phyloP scores from a whole-genome alignment of 2,329 filamentous ascomycete species.

The Cadophora malorum region DNA sequence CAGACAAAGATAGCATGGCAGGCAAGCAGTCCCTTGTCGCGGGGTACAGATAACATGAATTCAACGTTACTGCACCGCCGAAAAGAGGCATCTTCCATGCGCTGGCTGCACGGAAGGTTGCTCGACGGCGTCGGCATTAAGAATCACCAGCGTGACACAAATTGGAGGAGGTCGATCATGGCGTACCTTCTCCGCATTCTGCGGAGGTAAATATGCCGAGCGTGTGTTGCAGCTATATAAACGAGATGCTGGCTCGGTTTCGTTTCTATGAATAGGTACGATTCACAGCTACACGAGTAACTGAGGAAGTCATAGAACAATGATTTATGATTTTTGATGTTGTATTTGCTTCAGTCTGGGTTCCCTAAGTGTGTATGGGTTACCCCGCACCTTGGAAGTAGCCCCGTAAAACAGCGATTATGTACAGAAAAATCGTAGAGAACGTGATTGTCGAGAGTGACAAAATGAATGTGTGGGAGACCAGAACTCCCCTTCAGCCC shows the following conservation, averaged over 20 bases:
- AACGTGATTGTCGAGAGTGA: slow-evolving; percentile 32
- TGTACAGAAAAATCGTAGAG: slow-evolving; percentile 26
- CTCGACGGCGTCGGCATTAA: background rate
- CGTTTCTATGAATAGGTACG: background rate
- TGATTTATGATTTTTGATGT: background rate
- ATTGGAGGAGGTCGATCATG: background rate
- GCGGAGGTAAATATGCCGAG: background rate
- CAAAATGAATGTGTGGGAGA: slow-evolving; percentile 30
- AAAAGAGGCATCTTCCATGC: background rate
- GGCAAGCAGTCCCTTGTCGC: slow-evolving; percentile 10
- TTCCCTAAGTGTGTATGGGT: slow-evolving; percentile 20
- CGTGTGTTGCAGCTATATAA: background rate
- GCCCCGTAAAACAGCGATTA: slow-evolving; percentile 2
- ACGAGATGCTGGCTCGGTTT: slow-evolving; percentile 8
- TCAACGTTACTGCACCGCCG: background rate
- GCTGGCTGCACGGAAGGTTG: background rate
- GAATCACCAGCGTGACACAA: background rate
- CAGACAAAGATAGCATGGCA: slow-evolving; percentile 24
- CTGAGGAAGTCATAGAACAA: background rate
- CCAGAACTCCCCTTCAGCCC: slow-evolving; percentile 21
- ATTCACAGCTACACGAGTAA: background rate
- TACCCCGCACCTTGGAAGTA: slow-evolving; percentile 1
- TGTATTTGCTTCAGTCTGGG: slow-evolving; percentile 11
- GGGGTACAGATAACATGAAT: background rate
- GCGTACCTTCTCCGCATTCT: background rate